These are phyloP conservation scores for Entomortierella lignicola DNA, from an alignment of 192 early-diverging fungal genomes.

Conservation along the genomic window DNA sequence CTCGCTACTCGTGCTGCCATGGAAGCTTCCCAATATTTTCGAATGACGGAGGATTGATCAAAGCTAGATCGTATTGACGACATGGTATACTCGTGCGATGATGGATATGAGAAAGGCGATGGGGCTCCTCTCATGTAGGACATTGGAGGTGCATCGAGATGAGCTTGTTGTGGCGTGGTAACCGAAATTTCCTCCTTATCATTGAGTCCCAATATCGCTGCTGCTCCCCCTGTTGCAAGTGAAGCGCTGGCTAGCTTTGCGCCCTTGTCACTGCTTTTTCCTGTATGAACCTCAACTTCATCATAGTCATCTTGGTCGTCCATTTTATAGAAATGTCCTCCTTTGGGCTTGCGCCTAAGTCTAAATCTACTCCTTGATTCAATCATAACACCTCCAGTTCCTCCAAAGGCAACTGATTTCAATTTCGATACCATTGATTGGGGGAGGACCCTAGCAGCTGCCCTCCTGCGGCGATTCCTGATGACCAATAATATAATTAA, in stretches of 20 bases:
- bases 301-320: slow-evolving; percentile 27
- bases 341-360: slow-evolving; percentile 7
- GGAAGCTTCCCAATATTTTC: slow-evolving; percentile 45
- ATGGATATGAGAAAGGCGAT: background rate
- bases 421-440: background rate
- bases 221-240: background rate
- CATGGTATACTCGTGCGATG: slow-evolving; percentile 5
- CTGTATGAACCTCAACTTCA: background rate
- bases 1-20: slow-evolving; percentile 38
- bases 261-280: background rate
- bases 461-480: slow-evolving; percentile 13
- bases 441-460: background rate
- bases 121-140: background rate
- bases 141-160: background rate
- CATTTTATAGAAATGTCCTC: slow-evolving; percentile 40
- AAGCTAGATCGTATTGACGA: slow-evolving; percentile 24
- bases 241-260: too few species aligned
- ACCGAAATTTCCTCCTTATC: slow-evolving; percentile 5
- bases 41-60: slow-evolving; percentile 25
- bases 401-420: background rate
- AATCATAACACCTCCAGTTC: slow-evolving; percentile 18
- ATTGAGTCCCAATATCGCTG: background rate
- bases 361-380: slow-evolving; percentile 16
- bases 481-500: slow-evolving; percentile 24
- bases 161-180: background rate